Evolutionary conservation across 805 yeast genomes (phyloP), one percentile per base, ranked within the genome.

Genomic region (Yarrowia osloensis): DNA sequence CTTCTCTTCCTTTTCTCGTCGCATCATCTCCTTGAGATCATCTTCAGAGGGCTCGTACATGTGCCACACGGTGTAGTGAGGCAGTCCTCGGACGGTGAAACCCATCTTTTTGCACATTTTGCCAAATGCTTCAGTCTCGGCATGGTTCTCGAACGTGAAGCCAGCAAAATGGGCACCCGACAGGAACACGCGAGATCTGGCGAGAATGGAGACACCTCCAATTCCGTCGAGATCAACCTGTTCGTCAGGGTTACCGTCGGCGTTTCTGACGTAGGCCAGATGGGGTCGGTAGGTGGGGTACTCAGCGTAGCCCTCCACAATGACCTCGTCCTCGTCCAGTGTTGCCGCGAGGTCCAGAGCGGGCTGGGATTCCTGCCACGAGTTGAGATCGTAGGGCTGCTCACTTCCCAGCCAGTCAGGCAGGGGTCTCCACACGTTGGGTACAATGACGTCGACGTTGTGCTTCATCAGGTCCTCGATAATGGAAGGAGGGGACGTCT

Each of bases 211-310:
- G 47, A 94, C 99, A 71, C 98, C 99, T 28, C 99, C 99, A 72
- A 94, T 92, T 65, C 99, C 99, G 77, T 94, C 98, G 69, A 94
- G 81, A 67, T 88, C 93, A 88, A 94, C 88, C 75, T 91, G 97
- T 46, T 88, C 94, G 9, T 67, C 67, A 7, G 96, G 94, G 77
- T 92, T 95, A 28, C 98, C 99, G 73, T 90, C 88, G 1, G 97
- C 97, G 74, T 93, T 98, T 72, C 98, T 82, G 75, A 95, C 82
- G 75, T 95, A 94, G 0, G 98, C 98, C 71, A 94, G 81, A 78
- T 94, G 98, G 1, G 97, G 96, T 78, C 99, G 85, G 98, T 98
- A 94, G 1, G 99, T 94, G 44, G 96, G 97, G 77, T 91, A 95
- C 79, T 94, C 99, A 22, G 91, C 96, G 76, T 92, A 92, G 13